Evolutionary conservation across 1,284 basidiomycete genomes (phyloP).

Genomic region (Cryptococcus sp.): DNA sequence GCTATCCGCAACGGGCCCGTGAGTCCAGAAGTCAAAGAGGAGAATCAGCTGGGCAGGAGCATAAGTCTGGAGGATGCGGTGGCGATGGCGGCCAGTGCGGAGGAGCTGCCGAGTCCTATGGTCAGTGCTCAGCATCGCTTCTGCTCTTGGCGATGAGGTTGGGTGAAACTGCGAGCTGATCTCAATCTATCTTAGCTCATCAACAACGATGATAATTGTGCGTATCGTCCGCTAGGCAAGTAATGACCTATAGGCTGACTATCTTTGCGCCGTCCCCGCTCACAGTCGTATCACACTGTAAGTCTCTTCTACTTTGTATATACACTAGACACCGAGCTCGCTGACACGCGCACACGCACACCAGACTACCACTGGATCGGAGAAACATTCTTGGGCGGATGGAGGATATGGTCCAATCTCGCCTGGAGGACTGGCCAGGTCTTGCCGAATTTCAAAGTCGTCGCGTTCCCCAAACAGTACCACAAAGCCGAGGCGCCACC

Average conservation of each 20-base stretch:
- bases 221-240: slow-evolving; percentile 4
- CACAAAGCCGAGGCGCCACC: slow-evolving; percentile 14
- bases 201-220: slow-evolving; percentile 35
- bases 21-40: slow-evolving; percentile 20
- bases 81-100: slow-evolving; percentile 8
- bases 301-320: slow-evolving; percentile 4
- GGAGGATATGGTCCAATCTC: slow-evolving; percentile 32
- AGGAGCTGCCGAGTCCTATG: slow-evolving; percentile 22
- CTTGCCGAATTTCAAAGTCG: slow-evolving; percentile 26
- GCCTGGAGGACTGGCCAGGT: slow-evolving; percentile 17
- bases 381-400: slow-evolving; percentile 40
- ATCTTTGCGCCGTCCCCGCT: neutral
- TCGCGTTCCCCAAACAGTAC: slow-evolving; percentile 27
- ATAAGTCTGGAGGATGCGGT: slow-evolving; percentile 19
- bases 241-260: neutral
- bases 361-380: slow-evolving; percentile 42
- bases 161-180: neutral
- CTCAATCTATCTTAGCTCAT: slow-evolving; percentile 35
- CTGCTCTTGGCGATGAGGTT: too few species aligned
- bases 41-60: slow-evolving; percentile 18
- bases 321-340: neutral
- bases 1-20: slow-evolving; percentile 17
- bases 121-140: too few species aligned
- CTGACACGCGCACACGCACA: neutral
- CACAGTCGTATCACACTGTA: slow-evolving; percentile 33